These are phyloP conservation scores for Prunus yedoensis DNA, from an alignment of 331 rosid genomes.

Conservation along the genomic window DNA sequence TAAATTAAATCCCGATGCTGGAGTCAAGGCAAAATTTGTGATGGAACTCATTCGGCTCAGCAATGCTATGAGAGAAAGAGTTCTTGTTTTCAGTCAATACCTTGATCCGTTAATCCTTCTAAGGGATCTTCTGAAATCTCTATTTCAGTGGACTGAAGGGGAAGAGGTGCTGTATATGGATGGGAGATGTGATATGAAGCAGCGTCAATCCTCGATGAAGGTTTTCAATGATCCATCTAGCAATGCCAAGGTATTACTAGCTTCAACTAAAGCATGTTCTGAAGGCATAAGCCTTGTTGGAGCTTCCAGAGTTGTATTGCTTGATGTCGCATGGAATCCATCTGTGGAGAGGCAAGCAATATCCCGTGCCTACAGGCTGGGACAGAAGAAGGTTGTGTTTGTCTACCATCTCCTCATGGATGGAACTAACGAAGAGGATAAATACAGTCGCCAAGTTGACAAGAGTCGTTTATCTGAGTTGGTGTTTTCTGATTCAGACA, in stretches of 20 bases:
- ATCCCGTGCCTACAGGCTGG: constrained; percentile 62
- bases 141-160: constrained; percentile 52
- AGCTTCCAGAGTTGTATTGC: constrained; percentile 78
- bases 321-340: constrained; percentile 71
- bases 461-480: constrained; percentile 52
- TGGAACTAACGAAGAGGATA: constrained; percentile 53
- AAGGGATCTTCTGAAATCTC: constrained; percentile 36
- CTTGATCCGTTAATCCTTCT: constrained; percentile 38
- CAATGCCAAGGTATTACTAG: constrained; percentile 53
- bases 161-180: constrained; percentile 41
- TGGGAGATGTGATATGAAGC: constrained; percentile 36
- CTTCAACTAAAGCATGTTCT: constrained; percentile 56
- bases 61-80: constrained; percentile 46
- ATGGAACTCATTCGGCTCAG: constrained; percentile 52
- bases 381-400: constrained; percentile 54
- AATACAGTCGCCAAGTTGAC: constrained; percentile 41
- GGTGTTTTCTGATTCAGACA: constrained; percentile 39
- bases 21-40: constrained; percentile 53
- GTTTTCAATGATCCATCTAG: constrained; percentile 47
- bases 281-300: constrained; percentile 75
- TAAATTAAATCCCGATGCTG: constrained; percentile 35
- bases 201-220: constrained; percentile 49
- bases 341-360: constrained; percentile 69
- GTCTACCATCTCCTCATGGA: constrained; percentile 56
- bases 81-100: constrained; percentile 65